A percentile compares a stretch with the other conserved stretches of the same genome.
Evolutionary conservation across 2,329 filamentous ascomycete genomes (phyloP).

Genomic region (Fusarium phyllophilum): DNA sequence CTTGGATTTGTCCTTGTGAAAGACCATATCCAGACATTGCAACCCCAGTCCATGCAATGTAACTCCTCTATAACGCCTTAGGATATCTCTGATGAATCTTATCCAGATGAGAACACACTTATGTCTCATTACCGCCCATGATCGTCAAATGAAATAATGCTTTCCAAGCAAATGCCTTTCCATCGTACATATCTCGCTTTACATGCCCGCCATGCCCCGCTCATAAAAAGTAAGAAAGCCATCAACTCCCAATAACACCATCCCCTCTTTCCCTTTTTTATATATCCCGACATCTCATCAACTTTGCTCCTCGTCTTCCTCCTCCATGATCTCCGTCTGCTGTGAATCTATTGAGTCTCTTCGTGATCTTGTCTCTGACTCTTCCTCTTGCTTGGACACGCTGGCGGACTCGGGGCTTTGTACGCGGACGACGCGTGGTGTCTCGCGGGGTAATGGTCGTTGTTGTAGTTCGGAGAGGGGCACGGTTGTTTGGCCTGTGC

Average conservation of each 20-base stretch:
- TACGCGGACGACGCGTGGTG: slow-evolving; percentile 39
- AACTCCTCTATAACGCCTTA: slow-evolving; percentile 22
- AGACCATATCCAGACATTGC: slow-evolving; percentile 39
- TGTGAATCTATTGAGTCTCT: slow-evolving; percentile 32
- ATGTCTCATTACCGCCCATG: slow-evolving; percentile 20
- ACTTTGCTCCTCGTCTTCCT: slow-evolving; percentile 8
- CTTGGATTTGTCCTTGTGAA: background rate
- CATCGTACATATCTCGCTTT: slow-evolving; percentile 7
- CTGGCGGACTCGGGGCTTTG: slow-evolving; percentile 34
- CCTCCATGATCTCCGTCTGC: slow-evolving; percentile 25
- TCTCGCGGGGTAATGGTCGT: slow-evolving; percentile 43
- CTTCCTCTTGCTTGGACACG: background rate
- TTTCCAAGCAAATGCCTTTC: slow-evolving; percentile 1
- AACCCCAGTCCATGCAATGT: background rate
- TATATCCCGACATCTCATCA: background rate
- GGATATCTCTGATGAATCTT: slow-evolving; percentile 29
- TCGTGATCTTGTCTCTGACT: slow-evolving; percentile 9
- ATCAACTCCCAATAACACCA: slow-evolving; percentile 22
- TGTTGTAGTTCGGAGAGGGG: slow-evolving; percentile 69
- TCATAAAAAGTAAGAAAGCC: slow-evolving; percentile 9
- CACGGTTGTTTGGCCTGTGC: slow-evolving; percentile 75
- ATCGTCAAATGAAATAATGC: slow-evolving; percentile 15
- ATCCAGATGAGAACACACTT: slow-evolving; percentile 15
- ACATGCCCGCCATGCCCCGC: slow-evolving; percentile 6
- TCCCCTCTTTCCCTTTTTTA: background rate